Evolutionary conservation across 2,329 filamentous ascomycete species (phyloP), one percentile per base, ranked within the genome.

Genomic region (Alternaria brassicicola): DNA sequence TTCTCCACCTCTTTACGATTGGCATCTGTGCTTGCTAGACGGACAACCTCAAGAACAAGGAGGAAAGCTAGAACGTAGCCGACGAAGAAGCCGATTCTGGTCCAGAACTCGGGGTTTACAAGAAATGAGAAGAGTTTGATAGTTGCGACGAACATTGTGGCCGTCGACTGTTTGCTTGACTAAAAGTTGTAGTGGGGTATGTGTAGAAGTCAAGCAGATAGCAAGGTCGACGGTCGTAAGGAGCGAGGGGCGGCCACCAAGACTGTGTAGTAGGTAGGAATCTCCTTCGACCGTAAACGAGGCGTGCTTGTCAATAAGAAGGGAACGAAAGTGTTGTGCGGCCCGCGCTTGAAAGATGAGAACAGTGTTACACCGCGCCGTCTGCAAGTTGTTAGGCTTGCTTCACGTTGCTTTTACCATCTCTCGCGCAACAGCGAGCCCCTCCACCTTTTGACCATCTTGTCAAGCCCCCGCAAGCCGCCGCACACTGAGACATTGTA

Each of bases 1-100:
- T 57, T 65, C 31, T 70, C 68, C 2, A 64, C 63, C 19, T 70
- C 63, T 33, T 67, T 65, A 54, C 68, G 68, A 31, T 68, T 65
- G 12, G 51, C 66, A 52, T 69, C 66, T 17, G 68, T 63, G 55
- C 57, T 65, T 13, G 58, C 61, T 23, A 70, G 52, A 4, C 68
- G 57, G 3, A 69, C 52, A 6, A 70, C 59, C 49, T 70, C 68
- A 25, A 70, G 58, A 17, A 65, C 65, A 15, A 70, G 45, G 35
- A 69, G 61, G 45, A 61, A 70, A 12, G 66, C 64, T 25, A 57
- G 25, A 13, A 64, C 55, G 54, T 69, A 69, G 48, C 65, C 66
- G n/a, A 70, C 51, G 49, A 70, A 67, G 48, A 69, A 70, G 42
- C 63, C 63, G 23, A 61, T 38, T 17, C 59, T 62, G 13, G 56